These are phyloP conservation scores for Aspergillus brunneoviolaceus DNA, from an alignment of 2,329 filamentous ascomycete genomes.

Conservation along the genomic window DNA sequence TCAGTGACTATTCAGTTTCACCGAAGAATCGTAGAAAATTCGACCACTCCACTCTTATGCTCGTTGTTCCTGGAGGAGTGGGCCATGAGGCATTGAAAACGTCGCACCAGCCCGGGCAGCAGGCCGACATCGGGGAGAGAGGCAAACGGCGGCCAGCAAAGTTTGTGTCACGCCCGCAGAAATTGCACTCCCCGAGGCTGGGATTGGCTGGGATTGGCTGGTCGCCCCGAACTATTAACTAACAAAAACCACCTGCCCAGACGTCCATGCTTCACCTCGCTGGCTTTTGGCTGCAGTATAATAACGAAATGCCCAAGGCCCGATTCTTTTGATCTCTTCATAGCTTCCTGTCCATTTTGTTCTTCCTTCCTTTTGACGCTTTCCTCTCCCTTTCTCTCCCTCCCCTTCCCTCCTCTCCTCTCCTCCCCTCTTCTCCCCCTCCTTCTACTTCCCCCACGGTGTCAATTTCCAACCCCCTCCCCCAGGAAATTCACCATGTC, in stretches of 20 bases:
- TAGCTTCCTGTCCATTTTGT: too few relatives aligned
- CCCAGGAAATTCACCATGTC: constrained; percentile 10
- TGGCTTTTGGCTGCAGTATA: background rate
- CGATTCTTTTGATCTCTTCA: background rate
- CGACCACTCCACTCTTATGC: background rate
- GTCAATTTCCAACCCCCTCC: background rate
- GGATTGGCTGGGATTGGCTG: constrained; percentile 6
- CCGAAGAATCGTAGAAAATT: background rate
- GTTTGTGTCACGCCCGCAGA: constrained; percentile 7
- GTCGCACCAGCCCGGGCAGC: background rate
- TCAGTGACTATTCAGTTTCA: background rate
- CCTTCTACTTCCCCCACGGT: background rate
- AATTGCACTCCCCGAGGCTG: background rate
- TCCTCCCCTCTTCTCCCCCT: background rate
- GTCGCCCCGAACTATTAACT: constrained; percentile 1
- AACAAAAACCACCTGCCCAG: constrained; percentile 5
- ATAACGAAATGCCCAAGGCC: background rate
- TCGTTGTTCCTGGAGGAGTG: too few relatives aligned
- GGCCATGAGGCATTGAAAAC: too few relatives aligned
- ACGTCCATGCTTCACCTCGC: background rate
- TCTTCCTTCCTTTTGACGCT: background rate
- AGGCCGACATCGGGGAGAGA: constrained; percentile 5
- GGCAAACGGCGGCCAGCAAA: background rate
- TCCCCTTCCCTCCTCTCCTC: background rate
- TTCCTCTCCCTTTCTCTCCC: background rate